Evolutionary conservation across 345 rosid species (phyloP), one percentile per base, ranked within the genome.

Genomic region (Euphorbia peplus): DNA sequence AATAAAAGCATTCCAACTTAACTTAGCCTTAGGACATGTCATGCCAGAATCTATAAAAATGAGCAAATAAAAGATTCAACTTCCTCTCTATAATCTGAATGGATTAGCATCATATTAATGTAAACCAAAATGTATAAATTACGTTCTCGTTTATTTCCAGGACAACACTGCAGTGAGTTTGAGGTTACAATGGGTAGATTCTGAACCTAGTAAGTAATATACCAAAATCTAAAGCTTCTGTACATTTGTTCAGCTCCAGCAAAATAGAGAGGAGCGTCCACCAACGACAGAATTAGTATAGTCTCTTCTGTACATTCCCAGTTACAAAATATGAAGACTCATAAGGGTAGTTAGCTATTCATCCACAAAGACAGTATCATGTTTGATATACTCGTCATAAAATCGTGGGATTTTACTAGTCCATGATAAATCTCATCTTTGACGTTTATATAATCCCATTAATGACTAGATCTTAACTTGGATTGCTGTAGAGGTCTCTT

Each of bases 401-500:
- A 24, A 50, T 9, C 16, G 14, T 13, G 14, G 14, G 16, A 51
- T 70, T 35, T 44, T 52, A 41, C 18, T 41, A 55, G 26, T 66
- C 76, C 39, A 58, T 4, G 28, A 28, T 35, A 37, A 63, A 14
- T 18, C n/a, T n/a, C n/a, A n/a, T n/a, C n/a, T n/a, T n/a, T 2
- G 47, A 30, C 42, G 39, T 8, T 58, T 73, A 3, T 22, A 24
- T 37, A 19, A 57, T 21, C 35, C 24, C 26, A 42, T 75, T 53
- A 88, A 80, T 85, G 76, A 61, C 77, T 80, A 63, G 72, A 73
- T 75, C 60, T 70, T 11, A 67, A 67, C 81, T 81, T 76, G 48
- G 83, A 73, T 74, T 79, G 90, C 32, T 58, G 41, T 46, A 58
- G 63, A 52, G 65, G 81, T 79, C 85, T 86, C 80, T 88, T 88